Percentiles rank a stretch among this genome's conserved stretches.
Conservation (phyloP, 2,329 filamentous ascomycete genomes). For the Neofusicoccum umdonicola region DNA sequence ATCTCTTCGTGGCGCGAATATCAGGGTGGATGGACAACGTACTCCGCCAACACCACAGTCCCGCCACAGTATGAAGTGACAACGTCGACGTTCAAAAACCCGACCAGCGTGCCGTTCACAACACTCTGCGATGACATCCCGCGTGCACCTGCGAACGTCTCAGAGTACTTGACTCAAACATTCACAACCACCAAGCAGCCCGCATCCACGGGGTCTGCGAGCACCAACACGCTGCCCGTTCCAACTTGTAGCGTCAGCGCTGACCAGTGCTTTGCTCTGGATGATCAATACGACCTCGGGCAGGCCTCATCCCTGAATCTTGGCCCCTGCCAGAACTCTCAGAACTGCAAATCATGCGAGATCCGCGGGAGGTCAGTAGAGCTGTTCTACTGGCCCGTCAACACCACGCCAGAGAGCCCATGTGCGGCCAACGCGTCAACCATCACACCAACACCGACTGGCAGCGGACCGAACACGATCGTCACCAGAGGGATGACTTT, state of each 20-base stretch:
- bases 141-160: neutral
- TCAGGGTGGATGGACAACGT: neutral
- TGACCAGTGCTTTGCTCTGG: neutral
- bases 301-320: neutral
- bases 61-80: neutral
- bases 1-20: neutral
- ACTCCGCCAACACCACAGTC: neutral
- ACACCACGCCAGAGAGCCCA: too few relatives aligned
- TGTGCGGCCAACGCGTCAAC: neutral
- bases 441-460: neutral
- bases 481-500: neutral
- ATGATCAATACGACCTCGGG: neutral
- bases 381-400: neutral
- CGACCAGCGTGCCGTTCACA: neutral
- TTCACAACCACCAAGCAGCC: neutral
- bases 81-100: neutral
- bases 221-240: neutral
- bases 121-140: neutral
- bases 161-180: neutral
- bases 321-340: neutral
- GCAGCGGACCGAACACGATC: neutral
- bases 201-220: neutral
- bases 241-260: neutral
- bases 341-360: neutral
- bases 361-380: neutral